These are phyloP conservation scores for Climacium dendroides DNA, from an alignment of 225 moss, liverwort and hornwort genomes.

Conservation along the genomic window DNA sequence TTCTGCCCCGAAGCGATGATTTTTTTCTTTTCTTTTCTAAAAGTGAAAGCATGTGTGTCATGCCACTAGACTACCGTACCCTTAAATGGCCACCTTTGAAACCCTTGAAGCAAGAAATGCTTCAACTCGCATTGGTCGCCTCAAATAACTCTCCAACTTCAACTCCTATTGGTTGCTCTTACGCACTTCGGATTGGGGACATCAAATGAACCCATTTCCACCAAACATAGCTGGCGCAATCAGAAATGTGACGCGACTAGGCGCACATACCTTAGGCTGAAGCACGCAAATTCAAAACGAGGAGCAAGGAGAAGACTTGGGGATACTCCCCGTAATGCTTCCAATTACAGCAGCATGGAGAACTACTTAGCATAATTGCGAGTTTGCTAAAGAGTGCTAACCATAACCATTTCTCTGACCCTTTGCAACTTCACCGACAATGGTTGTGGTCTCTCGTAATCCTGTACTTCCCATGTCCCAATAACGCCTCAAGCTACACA, in stretches of 20 bases:
- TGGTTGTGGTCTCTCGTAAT: not conserved
- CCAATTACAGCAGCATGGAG: not conserved
- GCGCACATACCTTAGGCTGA: not conserved
- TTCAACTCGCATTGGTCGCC: not conserved
- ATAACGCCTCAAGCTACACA: not conserved
- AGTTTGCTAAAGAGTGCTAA: not conserved
- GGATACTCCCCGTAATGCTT: not conserved
- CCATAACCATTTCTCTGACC: not conserved
- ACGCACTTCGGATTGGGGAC: not conserved
- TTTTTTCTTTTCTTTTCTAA: not conserved
- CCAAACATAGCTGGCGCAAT: not conserved
- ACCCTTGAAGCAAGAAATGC: not conserved
- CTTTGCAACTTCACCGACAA: not conserved
- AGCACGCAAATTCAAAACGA: not conserved
- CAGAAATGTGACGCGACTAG: not conserved
- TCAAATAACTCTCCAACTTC: not conserved
- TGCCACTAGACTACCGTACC: not conserved
- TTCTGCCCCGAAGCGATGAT: not conserved
- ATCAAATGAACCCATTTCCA: not conserved
- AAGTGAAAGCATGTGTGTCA: not conserved
- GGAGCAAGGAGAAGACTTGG: not conserved
- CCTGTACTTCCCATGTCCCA: not conserved
- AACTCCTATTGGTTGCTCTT: not conserved
- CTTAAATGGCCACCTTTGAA: not conserved
- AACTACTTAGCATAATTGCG: no score